These are phyloP conservation scores for Pichia kudriavzevii DNA, from an alignment of 1,139 yeast genomes.

Conservation along the genomic window DNA sequence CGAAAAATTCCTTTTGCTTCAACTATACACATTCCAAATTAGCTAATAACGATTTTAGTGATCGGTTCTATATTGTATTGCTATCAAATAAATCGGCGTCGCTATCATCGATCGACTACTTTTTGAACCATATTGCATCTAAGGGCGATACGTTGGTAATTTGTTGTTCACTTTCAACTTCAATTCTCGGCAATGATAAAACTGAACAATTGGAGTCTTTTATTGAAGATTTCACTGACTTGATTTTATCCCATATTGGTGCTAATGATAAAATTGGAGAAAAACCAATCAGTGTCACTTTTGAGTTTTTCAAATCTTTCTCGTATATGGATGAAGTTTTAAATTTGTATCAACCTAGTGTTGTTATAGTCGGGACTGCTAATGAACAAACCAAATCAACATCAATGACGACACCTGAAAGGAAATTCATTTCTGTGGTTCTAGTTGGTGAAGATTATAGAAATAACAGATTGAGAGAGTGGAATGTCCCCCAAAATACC, in stretches of 20 bases:
- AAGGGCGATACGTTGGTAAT: slow-evolving; percentile 63
- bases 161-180: slow-evolving; percentile 22
- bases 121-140: slow-evolving; percentile 41
- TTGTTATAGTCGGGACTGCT: slow-evolving; percentile 23
- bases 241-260: slow-evolving; percentile 13
- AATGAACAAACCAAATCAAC: slow-evolving; percentile 21
- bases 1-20: slow-evolving; percentile 32
- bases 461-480: background rate
- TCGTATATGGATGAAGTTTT: slow-evolving; percentile 23
- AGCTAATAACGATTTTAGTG: slow-evolving; percentile 14
- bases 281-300: slow-evolving; percentile 21
- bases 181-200: slow-evolving; percentile 13
- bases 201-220: slow-evolving; percentile 6
- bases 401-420: slow-evolving; percentile 19
- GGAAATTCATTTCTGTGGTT: slow-evolving; percentile 23
- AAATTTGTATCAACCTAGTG: slow-evolving; percentile 23
- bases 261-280: background rate
- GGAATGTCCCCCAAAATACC: too few species aligned
- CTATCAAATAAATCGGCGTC: slow-evolving; percentile 60
- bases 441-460: slow-evolving; percentile 22
- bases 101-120: slow-evolving; percentile 69
- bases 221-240: slow-evolving; percentile 15
- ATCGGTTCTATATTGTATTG: slow-evolving; percentile 49
- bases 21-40: slow-evolving; percentile 38
- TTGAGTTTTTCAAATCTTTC: slow-evolving; percentile 23